phyloP scores from a whole-genome alignment of 495 filamentous ascomycete genomes.

The Penicillium dipodomyicola region DNA sequence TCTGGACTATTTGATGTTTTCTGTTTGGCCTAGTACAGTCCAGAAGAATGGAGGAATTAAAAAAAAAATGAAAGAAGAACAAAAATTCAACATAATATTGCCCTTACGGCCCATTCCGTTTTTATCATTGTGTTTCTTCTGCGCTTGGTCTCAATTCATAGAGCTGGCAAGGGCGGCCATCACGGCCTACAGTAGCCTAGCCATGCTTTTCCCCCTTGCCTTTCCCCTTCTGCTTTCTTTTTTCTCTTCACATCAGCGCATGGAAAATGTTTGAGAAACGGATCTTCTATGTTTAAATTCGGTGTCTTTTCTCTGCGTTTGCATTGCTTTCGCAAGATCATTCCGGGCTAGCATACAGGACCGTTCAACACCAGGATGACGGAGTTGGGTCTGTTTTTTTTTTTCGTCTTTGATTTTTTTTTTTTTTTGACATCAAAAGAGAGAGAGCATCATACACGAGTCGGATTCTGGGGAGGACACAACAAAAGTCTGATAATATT shows the following conservation, averaged over 20 bases:
- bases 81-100: slow-evolving; percentile 40
- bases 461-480: neutral
- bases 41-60: slow-evolving; percentile 8
- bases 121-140: neutral
- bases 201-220: neutral
- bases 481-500: neutral
- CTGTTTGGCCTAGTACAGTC: slow-evolving; percentile 7
- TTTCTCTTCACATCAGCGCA: slow-evolving; percentile 1
- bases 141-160: neutral
- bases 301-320: neutral
- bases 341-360: slow-evolving; percentile 8
- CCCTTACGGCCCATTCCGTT: slow-evolving; percentile 11
- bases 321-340: slow-evolving; percentile 9
- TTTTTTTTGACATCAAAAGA: neutral
- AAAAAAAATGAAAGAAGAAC: slow-evolving; percentile 21
- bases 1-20: slow-evolving; percentile 5
- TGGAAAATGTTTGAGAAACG: neutral
- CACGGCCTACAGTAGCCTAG: neutral
- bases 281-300: neutral
- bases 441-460: neutral
- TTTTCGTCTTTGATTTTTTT: neutral
- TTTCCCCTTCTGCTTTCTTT: slow-evolving; percentile 4
- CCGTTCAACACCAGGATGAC: slow-evolving; percentile 11
- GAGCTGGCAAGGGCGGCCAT: slow-evolving; percentile 3
- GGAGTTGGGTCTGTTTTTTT: slow-evolving; percentile 7